These are phyloP conservation scores for Erysimum cheiri DNA, from an alignment of 441 rosid genomes.

Conservation along the genomic window DNA sequence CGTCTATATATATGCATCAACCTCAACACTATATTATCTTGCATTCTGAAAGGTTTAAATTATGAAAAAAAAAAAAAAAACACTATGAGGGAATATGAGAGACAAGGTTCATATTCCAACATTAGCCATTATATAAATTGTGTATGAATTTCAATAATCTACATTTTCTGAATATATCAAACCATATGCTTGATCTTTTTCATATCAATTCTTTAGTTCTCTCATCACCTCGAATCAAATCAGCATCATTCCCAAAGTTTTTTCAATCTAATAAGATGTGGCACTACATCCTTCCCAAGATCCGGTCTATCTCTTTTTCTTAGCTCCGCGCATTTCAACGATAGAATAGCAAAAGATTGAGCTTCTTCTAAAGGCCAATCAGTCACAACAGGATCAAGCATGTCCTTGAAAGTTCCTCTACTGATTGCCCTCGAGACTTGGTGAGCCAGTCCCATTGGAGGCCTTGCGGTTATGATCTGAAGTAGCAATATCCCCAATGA, in stretches of 20 bases:
- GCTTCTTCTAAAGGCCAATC: constrained; percentile 79
- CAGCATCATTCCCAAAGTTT: constrained; percentile 46
- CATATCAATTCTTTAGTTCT: constrained; percentile 6
- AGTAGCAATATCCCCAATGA: constrained; percentile 72
- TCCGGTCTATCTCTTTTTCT: constrained; percentile 73
- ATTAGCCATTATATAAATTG: not conserved
- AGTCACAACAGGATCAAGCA: constrained; percentile 57
- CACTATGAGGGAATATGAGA: not conserved
- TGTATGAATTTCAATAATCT: not conserved
- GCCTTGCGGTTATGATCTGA: constrained; percentile 64
- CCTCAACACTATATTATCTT: not conserved
- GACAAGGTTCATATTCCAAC: not conserved
- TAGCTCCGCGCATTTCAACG: constrained; percentile 62
- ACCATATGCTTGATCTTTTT: constrained; percentile 4
- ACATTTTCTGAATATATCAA: constrained; percentile 2
- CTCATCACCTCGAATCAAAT: constrained; percentile 13
- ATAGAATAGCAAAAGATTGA: constrained; percentile 45
- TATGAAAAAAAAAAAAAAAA: too few species aligned
- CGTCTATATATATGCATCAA: too few species aligned
- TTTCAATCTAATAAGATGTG: constrained; percentile 59
- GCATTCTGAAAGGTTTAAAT: not conserved
- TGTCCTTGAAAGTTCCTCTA: constrained; percentile 54
- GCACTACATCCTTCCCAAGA: constrained; percentile 59
- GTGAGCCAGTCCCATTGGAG: constrained; percentile 72
- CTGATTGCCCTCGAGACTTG: constrained; percentile 59